A percentile compares a stretch with the other conserved stretches of the same genome.
These are phyloP conservation scores for Plasmodium coatneyi DNA, from an alignment of 169 alveolate species.

Conservation along the genomic window DNA sequence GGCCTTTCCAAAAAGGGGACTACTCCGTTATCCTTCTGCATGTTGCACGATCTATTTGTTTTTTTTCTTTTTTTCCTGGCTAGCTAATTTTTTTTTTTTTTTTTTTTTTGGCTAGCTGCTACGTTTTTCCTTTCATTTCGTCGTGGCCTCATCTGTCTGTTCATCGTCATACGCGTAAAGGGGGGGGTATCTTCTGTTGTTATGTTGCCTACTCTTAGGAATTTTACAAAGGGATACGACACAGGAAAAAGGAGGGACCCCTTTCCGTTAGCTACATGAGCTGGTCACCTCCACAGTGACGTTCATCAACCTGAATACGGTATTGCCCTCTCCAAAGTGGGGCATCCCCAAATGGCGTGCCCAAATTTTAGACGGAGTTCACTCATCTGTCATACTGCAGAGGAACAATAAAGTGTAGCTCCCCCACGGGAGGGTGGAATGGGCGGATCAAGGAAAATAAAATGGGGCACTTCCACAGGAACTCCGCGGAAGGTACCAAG, in stretches of 20 bases:
- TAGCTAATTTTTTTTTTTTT: neutral
- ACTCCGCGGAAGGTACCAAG: neutral
- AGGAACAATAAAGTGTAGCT: neutral
- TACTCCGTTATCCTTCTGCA: neutral
- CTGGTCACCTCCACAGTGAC: neutral
- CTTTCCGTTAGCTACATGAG: neutral
- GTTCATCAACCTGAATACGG: neutral
- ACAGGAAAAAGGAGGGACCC: neutral
- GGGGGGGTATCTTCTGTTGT: neutral
- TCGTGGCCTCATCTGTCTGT: neutral
- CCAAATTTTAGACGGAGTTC: neutral
- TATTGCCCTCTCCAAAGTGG: neutral
- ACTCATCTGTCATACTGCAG: neutral
- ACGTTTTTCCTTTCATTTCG: neutral
- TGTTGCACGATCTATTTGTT: neutral
- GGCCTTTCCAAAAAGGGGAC: conserved; percentile 33
- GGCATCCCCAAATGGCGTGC: neutral
- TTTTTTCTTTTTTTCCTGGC: neutral
- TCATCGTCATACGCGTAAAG: neutral
- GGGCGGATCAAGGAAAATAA: neutral
- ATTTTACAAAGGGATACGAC: neutral
- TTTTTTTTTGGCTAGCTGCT: neutral
- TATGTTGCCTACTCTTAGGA: neutral
- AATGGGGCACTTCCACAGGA: neutral
- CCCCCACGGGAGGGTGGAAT: neutral